A percentile compares a stretch with the other conserved stretches of the same genome.
These are phyloP conservation scores for Colletotrichum trifolii DNA, from an alignment of 2,329 filamentous ascomycete genomes.

Conservation along the genomic window DNA sequence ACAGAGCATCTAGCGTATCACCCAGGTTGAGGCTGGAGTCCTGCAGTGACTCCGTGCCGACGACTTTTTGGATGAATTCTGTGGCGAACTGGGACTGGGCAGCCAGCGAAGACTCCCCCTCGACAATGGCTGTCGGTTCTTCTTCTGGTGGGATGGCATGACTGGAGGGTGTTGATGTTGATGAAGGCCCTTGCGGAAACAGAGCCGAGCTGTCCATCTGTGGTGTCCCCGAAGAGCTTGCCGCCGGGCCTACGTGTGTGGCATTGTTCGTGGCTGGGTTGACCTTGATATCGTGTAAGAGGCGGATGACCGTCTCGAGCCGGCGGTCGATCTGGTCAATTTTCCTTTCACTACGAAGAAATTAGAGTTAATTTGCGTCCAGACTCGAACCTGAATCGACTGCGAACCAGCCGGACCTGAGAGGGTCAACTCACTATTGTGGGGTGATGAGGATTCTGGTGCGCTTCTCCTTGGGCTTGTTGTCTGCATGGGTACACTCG, in stretches of 20 bases:
- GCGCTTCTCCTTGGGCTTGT: conserved; percentile 49
- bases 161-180: conserved; percentile 30
- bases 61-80: conserved; percentile 54
- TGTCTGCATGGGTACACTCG: conserved; percentile 48
- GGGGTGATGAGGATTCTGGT: conserved; percentile 50
- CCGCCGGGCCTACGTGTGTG: neutral
- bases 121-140: conserved; percentile 47
- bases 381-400: neutral
- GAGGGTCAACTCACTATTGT: conserved; percentile 47
- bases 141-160: conserved; percentile 34
- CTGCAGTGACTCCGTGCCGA: conserved; percentile 41
- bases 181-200: conserved; percentile 6
- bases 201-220: conserved; percentile 1
- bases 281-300: conserved; percentile 49
- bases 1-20: conserved; percentile 49
- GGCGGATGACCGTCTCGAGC: conserved; percentile 47
- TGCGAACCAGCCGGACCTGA: too few relatives aligned
- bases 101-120: conserved; percentile 57
- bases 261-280: conserved; percentile 37
- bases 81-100: conserved; percentile 60
- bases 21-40: conserved; percentile 45
- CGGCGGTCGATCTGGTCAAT: conserved; percentile 52
- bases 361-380: neutral
- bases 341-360: conserved; percentile 47
- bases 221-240: neutral